Conservation (phyloP, 805 yeast species). For the Grigorovia humatica region DNA sequence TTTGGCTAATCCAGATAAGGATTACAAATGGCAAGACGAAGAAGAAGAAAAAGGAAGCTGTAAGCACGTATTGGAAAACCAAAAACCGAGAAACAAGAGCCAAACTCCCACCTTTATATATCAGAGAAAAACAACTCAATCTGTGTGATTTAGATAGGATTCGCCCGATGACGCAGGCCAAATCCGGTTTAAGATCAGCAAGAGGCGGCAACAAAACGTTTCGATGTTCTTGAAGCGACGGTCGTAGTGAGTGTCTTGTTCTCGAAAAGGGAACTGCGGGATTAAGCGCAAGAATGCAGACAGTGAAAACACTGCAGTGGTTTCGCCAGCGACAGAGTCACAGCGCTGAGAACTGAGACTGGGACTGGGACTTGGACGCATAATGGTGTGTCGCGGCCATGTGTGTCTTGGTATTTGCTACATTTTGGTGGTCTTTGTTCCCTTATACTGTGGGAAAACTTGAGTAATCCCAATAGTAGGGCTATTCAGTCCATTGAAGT, state of each 20-base stretch:
- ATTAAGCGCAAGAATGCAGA: neutral
- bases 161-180: neutral
- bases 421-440: neutral
- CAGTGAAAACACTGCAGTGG: neutral
- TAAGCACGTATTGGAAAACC: neutral
- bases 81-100: neutral
- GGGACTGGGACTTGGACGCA: too few species aligned
- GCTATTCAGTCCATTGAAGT: neutral
- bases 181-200: neutral
- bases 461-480: neutral
- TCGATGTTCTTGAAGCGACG: too few species aligned
- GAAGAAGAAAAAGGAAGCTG: too few species aligned
- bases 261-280: neutral
- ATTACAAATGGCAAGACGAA: neutral
- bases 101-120: neutral
- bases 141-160: too few species aligned
- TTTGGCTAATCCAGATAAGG: too few species aligned
- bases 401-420: neutral
- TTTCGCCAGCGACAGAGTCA: neutral
- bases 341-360: neutral
- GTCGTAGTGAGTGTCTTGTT: too few species aligned
- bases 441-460: neutral
- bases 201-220: too few species aligned
- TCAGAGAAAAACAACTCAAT: too few species aligned
- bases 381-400: neutral